phyloP scores from a whole-genome alignment of 2,329 filamentous ascomycete genomes.

The Xylariomycetidae sp. region DNA sequence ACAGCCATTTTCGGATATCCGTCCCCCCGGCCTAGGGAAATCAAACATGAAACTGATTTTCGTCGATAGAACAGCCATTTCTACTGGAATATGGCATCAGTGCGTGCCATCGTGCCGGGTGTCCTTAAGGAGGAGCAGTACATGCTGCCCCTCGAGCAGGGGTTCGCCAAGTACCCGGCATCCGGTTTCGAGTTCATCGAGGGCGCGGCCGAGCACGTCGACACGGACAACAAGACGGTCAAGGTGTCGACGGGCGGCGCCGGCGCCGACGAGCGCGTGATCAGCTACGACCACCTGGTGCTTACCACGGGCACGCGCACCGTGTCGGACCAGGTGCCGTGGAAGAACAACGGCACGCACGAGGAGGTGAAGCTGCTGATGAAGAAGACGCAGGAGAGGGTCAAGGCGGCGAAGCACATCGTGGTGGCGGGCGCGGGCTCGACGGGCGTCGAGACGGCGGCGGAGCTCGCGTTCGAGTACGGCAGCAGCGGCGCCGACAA shows the following conservation, averaged over 20 bases:
- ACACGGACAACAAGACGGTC: constrained; percentile 36
- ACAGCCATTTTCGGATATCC: no score
- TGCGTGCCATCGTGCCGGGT: constrained; percentile 50
- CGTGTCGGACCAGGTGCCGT: constrained; percentile 38
- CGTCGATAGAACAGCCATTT: constrained; percentile 57
- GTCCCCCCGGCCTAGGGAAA: no score
- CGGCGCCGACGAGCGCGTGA: constrained; percentile 23
- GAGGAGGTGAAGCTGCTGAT: constrained; percentile 39
- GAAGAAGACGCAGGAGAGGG: constrained; percentile 33
- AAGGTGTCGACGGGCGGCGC: constrained; percentile 30
- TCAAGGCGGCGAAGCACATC: constrained; percentile 44
- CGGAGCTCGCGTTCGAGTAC: constrained; percentile 50
- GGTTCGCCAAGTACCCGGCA: constrained; percentile 45
- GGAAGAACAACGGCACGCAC: constrained; percentile 47
- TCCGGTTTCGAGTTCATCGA: constrained; percentile 48
- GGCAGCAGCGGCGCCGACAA: constrained; percentile 13
- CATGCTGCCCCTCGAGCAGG: constrained; percentile 43
- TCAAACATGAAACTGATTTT: no score
- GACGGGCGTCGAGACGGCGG: constrained; percentile 52
- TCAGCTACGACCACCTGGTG: constrained; percentile 53
- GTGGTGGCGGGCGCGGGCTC: constrained; percentile 53
- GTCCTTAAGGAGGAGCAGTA: constrained; percentile 45
- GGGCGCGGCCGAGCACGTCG: constrained; percentile 40
- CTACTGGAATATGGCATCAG: constrained; percentile 54
- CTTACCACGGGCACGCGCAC: constrained; percentile 50